Base-by-base conservation (phyloP, 169 alveolate genomes). In the Babesia microti region DNA sequence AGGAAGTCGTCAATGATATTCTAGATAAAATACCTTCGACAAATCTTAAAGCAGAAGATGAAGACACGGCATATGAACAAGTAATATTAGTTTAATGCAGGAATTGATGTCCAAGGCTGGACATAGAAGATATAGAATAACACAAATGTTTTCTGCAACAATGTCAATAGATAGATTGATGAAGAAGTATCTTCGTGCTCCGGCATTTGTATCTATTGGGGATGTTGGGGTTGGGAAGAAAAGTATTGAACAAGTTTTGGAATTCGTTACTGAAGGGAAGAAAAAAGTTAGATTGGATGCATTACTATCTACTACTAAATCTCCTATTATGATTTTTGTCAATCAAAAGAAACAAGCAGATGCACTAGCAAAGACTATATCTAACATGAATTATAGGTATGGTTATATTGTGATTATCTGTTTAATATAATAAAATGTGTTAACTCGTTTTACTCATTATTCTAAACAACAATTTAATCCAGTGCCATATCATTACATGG, bases 91-190 rank as follows among this genome's bases (percentile, higher is more conserved):
- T 11, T n/a, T 3, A 9, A 14, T 47, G 2, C 68, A 81, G 78
- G 94, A 89, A 48, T 45, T 85, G 57, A 69, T 69, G 37, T 69
- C 93, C 15, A 70, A 76, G 44, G 91, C 89, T 3, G 94, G 95
- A 9, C 87, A 85, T 55, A 66, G 89, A 15, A 57, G 72, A 17
- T 81, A 79, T 44, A 78, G 95, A 39, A 80, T 85, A 14, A 90
- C 95, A 15, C 91, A 83, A 33, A 84, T 93, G 91, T 93, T 89
- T 60, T 84, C 95, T 22, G 98, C 98, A 1, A 93, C 98, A 0
- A 91, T 93, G 96, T 93, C 94, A 26, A 87, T 89, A 30, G 86
- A n/a, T n/a, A n/a, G n/a, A n/a, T n/a, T 39, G 3, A 6, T 14
- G 18, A 58, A 59, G 51, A 83, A 78, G 66, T 89, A 89, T 49